Evolutionary conservation across 148 eudicot species (phyloP).

Genomic region (Polygonum maritimum): DNA sequence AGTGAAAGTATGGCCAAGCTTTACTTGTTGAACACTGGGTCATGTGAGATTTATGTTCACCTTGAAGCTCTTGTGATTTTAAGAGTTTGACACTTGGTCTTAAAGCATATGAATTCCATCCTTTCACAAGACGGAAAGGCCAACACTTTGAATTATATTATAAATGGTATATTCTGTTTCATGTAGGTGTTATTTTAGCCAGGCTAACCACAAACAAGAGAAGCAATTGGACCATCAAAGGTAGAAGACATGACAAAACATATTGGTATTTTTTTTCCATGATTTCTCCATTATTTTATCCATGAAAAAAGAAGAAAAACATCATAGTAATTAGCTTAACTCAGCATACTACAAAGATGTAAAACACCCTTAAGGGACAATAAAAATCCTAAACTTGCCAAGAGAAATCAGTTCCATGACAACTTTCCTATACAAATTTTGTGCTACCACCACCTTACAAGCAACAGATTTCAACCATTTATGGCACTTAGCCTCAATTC

Average conservation of each 20-base stretch:
- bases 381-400: constrained; percentile 16
- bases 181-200: not conserved
- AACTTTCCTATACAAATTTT: constrained; percentile 5
- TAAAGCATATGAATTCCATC: too few relatives aligned
- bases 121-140: too few relatives aligned
- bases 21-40: not conserved
- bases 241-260: not conserved
- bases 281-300: constrained; percentile 7
- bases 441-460: not conserved
- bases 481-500: not conserved
- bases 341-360: constrained; percentile 14
- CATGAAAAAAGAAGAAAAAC: not conserved
- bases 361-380: constrained; percentile 17
- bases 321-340: not conserved
- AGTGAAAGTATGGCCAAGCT: too few relatives aligned
- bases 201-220: constrained; percentile 5
- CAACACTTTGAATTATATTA: not conserved
- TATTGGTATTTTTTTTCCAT: not conserved
- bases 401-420: constrained; percentile 16
- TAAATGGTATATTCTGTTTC: not conserved
- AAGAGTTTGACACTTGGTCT: not conserved
- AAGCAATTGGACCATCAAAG: not conserved
- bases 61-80: not conserved
- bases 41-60: not conserved
- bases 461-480: not conserved